These are phyloP conservation scores for Cyclotella atomus DNA, from an alignment of 108 stramenopile species.

Conservation along the genomic window DNA sequence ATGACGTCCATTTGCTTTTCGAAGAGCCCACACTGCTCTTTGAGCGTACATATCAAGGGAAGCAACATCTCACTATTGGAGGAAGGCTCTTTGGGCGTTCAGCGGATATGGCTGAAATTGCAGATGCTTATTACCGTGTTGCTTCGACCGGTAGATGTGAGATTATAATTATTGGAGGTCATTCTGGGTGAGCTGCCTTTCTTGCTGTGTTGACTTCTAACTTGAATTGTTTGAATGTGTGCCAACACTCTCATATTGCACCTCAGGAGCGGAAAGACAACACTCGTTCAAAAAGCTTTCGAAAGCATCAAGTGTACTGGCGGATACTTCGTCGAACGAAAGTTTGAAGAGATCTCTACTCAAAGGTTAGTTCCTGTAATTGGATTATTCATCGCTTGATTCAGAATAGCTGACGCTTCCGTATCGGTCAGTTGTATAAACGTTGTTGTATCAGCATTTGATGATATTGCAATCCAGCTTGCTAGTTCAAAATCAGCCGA, in stretches of 20 bases:
- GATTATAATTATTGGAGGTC: not conserved
- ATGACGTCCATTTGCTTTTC: not conserved
- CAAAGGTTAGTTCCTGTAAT: not conserved
- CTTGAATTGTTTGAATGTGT: not conserved
- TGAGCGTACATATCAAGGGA: not conserved
- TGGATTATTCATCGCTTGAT: not conserved
- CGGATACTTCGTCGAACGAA: not conserved
- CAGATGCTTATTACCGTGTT: not conserved
- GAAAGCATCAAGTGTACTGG: not conserved
- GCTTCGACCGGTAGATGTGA: not conserved
- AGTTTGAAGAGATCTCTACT: slow-evolving; percentile 2
- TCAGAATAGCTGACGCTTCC: not conserved
- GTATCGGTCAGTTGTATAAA: not conserved
- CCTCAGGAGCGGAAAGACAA: slow-evolving; percentile 4
- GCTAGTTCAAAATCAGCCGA: slow-evolving; percentile 6
- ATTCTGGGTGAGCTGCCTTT: not conserved
- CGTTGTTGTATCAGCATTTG: not conserved
- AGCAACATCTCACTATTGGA: not conserved
- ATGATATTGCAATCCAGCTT: slow-evolving; percentile 25
- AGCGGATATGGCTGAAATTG: not conserved
- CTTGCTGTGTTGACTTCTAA: not conserved
- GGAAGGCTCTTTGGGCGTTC: slow-evolving; percentile 5
- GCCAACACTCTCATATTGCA: not conserved
- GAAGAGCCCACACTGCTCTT: not conserved
- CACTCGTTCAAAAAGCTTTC: not conserved